Evolutionary conservation across 2,329 filamentous ascomycete genomes (phyloP), one percentile per base, ranked within the genome.

Genomic region (Aureobasidium musti): DNA sequence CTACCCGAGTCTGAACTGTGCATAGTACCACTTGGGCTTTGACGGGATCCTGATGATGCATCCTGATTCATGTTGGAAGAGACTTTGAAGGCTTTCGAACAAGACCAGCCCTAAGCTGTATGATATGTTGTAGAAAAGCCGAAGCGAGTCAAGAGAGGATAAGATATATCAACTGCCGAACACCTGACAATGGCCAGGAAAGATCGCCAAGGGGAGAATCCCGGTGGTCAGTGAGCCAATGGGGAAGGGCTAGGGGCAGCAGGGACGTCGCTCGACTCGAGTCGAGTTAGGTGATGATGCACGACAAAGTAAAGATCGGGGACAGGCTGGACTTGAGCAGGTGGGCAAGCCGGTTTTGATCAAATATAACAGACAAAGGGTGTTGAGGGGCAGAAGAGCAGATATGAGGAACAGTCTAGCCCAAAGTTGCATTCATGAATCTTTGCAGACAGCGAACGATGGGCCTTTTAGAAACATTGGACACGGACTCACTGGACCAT

Each of bases 41-140:
- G 67, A 14, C 64, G 64, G 14, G 65, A 63, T 63, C 66, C 53
- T 47, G 67, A 67, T 57, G 61, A 67, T 59, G 67, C 33, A 65
- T 67, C 65, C 66, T 68, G 68, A 67, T 67, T 68, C 68, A 69
- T 69, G 49, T 43, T 64, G 61, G n/a, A 33, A 54, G 53, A 26
- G 45, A 50, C 21, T n/a, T 52, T 13, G 45, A 21, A 28, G 23
- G n/a, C n/a, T n/a, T 61, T 47, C 26, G 19, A 19, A 49, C 28
- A 45, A 5, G 35, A 30, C n/a, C 59, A 63, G 45, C 59, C 49
- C 59, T 50, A 63, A 50, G 59, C 35, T 30, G 39, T 39, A 49
- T 17, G 30, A 52, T 37, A 41, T 63, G 59, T 63, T 39, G 47
- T 37, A n/a, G 33, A 63, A 50, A 39, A 30, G 33, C 45, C 33